Base-by-base conservation (phyloP, 106 monocot species). In the Dendrobium catenatum region DNA sequence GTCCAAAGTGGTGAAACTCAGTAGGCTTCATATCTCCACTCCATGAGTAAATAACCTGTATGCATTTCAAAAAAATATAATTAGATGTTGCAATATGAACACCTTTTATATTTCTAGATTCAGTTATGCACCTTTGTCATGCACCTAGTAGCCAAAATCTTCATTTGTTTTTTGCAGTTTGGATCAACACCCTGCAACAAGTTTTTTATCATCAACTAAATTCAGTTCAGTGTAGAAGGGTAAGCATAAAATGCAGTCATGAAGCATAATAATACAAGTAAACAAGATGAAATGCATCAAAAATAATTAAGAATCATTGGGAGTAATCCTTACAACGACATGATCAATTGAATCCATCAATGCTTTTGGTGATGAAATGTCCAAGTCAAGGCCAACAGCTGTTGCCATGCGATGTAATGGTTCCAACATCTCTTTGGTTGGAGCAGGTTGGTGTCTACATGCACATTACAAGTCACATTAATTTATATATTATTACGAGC, bases 91-190 rank as follows among this genome's bases (percentile, higher is more conserved):
- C n/a, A 2, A 17, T 37, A 68, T 68, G 67, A 70, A 70, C 19
- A 74, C 0, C 49, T 27, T 17, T n/a, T 26, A 22, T 9, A 49
- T 76, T 48, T 42, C 9, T 77, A 67, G 82, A 2, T 61, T 10
- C 31, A 81, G 64, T 19, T 37, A 74, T 49, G 46, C 72, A 99
- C 98, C 88, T 99, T 95, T 70, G 98, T 93, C 98, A 99, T 99
- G 91, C 98, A 99, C 85, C 98, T 91, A 72, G 98, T 99, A 44
- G 95, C 93, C 82, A 99, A 75, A 88, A 95, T 99, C 79, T 95
- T 85, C 73, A 99, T 91, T 76, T 95, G 79, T 81, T 94, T 99
- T 68, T 99, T 99, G 68, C 95, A 99, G 80, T 99, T 93, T 49
- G 95, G 98, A 86, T 99, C 98, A 83, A 91, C 89, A 74, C 91